Evolutionary conservation across 164 flowering plant species (phyloP).

Genomic region (Piper longum): DNA sequence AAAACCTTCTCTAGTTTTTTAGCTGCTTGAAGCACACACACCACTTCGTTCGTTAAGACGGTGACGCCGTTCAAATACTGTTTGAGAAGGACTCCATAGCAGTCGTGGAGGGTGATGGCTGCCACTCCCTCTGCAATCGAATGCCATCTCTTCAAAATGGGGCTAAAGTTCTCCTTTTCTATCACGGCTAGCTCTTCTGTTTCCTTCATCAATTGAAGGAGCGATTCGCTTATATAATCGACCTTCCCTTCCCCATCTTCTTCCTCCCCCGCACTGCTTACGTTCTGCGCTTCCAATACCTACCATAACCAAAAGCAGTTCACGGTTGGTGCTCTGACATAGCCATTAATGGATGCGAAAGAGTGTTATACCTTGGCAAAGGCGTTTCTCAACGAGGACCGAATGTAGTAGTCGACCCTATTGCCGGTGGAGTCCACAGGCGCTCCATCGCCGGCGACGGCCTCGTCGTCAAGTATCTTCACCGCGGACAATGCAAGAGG

Average conservation of each 20-base stretch:
- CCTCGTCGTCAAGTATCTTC: slow-evolving; percentile 34
- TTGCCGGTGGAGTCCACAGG: slow-evolving; percentile 22
- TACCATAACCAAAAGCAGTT: slow-evolving; percentile 4
- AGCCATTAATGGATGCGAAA: neutral
- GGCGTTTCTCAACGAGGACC: slow-evolving; percentile 57
- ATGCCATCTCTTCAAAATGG: slow-evolving; percentile 69
- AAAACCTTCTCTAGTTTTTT: slow-evolving; percentile 70
- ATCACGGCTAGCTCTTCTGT: slow-evolving; percentile 55
- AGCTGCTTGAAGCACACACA: slow-evolving; percentile 54
- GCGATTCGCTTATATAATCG: slow-evolving; percentile 27
- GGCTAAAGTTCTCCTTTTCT: slow-evolving; percentile 71
- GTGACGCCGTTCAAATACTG: slow-evolving; percentile 43
- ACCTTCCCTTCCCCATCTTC: slow-evolving; percentile 22
- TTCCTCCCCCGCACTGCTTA: slow-evolving; percentile 5
- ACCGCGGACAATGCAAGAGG: slow-evolving; percentile 48
- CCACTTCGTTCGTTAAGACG: slow-evolving; percentile 29
- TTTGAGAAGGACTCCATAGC: slow-evolving; percentile 61
- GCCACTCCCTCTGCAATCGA: slow-evolving; percentile 65
- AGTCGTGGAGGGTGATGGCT: slow-evolving; percentile 65
- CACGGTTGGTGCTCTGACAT: too few species aligned
- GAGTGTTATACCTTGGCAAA: slow-evolving; percentile 44
- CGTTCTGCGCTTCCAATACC: slow-evolving; percentile 36
- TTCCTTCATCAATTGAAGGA: slow-evolving; percentile 44
- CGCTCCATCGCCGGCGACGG: slow-evolving; percentile 2
- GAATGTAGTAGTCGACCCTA: slow-evolving; percentile 51